Evolutionary conservation across 768 basidiomycete species (phyloP).

Genomic region (Sistotremastrum suecicum): DNA sequence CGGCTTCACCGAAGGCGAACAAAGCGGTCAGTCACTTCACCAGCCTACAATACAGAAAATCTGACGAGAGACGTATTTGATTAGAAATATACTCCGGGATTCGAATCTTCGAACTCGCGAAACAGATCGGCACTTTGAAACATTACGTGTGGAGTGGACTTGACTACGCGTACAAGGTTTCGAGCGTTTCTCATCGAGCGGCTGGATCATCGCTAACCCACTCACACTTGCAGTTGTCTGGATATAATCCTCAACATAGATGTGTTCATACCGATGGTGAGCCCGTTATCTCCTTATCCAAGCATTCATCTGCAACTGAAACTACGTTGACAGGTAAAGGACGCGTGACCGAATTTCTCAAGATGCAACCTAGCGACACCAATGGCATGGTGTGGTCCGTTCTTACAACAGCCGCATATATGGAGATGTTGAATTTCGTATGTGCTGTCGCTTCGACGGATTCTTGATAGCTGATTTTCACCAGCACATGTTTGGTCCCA

Average conservation of each 20-base stretch:
- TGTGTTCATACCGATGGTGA: conserved; percentile 23
- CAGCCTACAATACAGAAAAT: too few relatives aligned
- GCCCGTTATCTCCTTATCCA: too few relatives aligned
- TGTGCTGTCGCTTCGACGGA: conserved; percentile 4
- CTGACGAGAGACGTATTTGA: conserved; percentile 4
- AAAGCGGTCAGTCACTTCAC: not conserved
- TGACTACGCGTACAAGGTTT: conserved; percentile 27
- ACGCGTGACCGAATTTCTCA: conserved; percentile 24
- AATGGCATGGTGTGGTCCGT: conserved; percentile 20
- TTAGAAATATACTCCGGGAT: conserved; percentile 25
- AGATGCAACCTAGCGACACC: conserved; percentile 18
- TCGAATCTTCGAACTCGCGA: conserved; percentile 27
- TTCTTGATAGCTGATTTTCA: not conserved
- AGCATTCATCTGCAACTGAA: too few relatives aligned
- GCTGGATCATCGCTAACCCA: too few relatives aligned
- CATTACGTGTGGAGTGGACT: conserved; percentile 30
- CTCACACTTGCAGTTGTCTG: conserved; percentile 6
- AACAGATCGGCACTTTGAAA: conserved; percentile 17
- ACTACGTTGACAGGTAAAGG: conserved; percentile 16
- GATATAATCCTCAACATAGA: conserved; percentile 18
- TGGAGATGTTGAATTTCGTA: conserved; percentile 28
- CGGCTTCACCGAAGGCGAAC: conserved; percentile 27
- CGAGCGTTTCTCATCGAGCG: conserved; percentile 8
- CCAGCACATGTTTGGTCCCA: conserved; percentile 20
- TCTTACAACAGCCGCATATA: conserved; percentile 25